phyloP scores from a whole-genome alignment of 257 asterid species.

The Rauvolfia tetraphylla region DNA sequence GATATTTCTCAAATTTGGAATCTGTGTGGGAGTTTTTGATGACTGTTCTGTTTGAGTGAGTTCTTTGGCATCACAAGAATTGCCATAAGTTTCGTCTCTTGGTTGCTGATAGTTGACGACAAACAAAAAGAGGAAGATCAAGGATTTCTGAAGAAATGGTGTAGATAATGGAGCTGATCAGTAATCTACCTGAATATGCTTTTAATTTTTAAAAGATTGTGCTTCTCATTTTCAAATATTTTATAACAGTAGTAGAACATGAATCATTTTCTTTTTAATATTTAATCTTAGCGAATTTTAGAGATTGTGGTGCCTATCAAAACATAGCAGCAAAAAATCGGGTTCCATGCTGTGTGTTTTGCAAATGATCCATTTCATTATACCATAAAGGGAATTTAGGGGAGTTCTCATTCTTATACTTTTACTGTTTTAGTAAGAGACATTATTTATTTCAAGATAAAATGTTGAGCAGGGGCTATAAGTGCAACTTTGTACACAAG shows the following conservation, averaged over 20 bases:
- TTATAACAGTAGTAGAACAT: too few species aligned
- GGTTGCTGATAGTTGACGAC: conserved; percentile 2
- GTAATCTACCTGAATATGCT: not conserved
- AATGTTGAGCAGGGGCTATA: not conserved
- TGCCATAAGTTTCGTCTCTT: not conserved
- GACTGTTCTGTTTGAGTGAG: not conserved
- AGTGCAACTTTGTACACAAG: not conserved
- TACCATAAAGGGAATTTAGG: too few species aligned
- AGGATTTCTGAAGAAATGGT: not conserved
- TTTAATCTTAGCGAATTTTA: not conserved
- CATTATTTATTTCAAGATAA: not conserved
- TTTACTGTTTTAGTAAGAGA: not conserved
- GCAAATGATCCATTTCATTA: too few species aligned
- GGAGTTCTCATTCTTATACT: too few species aligned
- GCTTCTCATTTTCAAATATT: not conserved
- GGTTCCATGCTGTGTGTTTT: not conserved
- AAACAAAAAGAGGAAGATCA: not conserved
- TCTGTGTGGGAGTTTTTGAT: not conserved
- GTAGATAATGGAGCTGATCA: not conserved
- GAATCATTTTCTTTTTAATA: too few species aligned
- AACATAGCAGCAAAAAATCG: too few species aligned
- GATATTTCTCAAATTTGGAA: not conserved
- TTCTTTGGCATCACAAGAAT: not conserved
- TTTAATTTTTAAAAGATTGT: not conserved
- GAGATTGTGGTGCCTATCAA: not conserved